These are phyloP conservation scores for Sparassis latifolia DNA, from an alignment of 1,284 basidiomycete species.

Conservation along the genomic window DNA sequence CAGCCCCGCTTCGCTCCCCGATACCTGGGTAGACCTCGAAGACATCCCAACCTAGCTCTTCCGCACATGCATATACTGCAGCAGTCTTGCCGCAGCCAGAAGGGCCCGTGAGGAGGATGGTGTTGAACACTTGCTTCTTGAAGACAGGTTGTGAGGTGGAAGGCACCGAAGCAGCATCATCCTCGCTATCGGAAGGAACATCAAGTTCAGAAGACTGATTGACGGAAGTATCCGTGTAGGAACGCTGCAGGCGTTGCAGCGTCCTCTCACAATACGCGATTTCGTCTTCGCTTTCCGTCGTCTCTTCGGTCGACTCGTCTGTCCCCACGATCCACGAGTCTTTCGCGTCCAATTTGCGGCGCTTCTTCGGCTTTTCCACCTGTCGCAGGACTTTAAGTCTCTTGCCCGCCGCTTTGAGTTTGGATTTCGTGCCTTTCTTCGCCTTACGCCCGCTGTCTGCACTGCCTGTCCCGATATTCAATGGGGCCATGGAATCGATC, in stretches of 20 bases:
- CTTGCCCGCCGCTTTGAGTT: constrained; percentile 9
- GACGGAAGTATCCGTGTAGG: neutral
- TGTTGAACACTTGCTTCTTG: constrained; percentile 63
- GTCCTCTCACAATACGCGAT: constrained; percentile 23
- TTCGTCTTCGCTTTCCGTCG: constrained; percentile 13
- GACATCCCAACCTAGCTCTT: constrained; percentile 91
- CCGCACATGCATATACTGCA: constrained; percentile 87
- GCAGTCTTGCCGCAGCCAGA: constrained; percentile 89
- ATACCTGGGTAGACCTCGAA: constrained; percentile 98
- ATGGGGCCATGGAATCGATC: constrained; percentile 25
- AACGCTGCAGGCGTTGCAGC: constrained; percentile 13
- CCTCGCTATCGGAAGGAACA: neutral
- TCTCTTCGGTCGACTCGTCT: constrained; percentile 22
- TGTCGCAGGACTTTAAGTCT: constrained; percentile 47
- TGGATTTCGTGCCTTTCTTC: constrained; percentile 12
- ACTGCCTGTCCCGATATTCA: constrained; percentile 2
- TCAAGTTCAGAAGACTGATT: constrained; percentile 3
- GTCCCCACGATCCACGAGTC: constrained; percentile 32
- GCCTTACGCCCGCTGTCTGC: constrained; percentile 5
- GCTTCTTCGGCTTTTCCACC: constrained; percentile 39
- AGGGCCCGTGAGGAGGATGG: constrained; percentile 81
- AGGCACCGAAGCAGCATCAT: constrained; percentile 2
- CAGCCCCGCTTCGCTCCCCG: constrained; percentile 77
- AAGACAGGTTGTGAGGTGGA: constrained; percentile 23
- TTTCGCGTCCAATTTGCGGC: constrained; percentile 39